Evolutionary conservation across 2,329 filamentous ascomycete genomes (phyloP), one percentile per base, ranked within the genome.

Genomic region (Teratosphaeria epicoccoides): DNA sequence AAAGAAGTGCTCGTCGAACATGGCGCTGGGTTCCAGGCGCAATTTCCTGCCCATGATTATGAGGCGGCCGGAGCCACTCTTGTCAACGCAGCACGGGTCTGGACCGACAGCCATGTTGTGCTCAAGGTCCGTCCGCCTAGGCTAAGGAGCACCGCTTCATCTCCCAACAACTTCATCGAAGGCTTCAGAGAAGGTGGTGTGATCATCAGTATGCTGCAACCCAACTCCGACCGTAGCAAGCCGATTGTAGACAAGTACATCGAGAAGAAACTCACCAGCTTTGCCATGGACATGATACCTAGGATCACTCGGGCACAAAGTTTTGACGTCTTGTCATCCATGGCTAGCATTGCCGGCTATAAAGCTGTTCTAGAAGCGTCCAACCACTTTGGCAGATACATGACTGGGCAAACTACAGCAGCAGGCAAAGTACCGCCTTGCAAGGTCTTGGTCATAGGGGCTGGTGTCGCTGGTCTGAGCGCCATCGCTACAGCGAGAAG

Each of bases 291-390:
- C 65, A 85, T 90, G 82, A 85, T 95, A 49, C 89, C 89, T 14
- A 82, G 89, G 40, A 95, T 95, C 60, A 94, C 88, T 1, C 81
- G 89, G 46, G 88, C 89, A 1, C 89, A 95, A 66, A 83, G 87
- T 0, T 95, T 94, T 61, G 88, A 95, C 69, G 88, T 88, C 0
- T 75, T 95, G 51, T 80, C 87, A 67, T 93, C 87, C 9, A 95
- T 95, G 89, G 88, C 89, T 54, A 95, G 95, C 61, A 95, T 95
- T 71, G 87, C 88, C 22, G 89, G 89, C 0, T 95, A 95, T 72
- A 95, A 94, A 69, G 89, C 88, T 40, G 87, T 95, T 1, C 73
- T 95, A 43, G 88, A 95, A 68, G 89, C 88, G 1, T 90, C 87
- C 12, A 95, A 95, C 68, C 82, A 85, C 57, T 95, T 94, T 68